Evolutionary conservation across 139 green algal species (phyloP), one percentile per base, ranked within the genome.

Genomic region (Chlamydomonas asymmetrica): DNA sequence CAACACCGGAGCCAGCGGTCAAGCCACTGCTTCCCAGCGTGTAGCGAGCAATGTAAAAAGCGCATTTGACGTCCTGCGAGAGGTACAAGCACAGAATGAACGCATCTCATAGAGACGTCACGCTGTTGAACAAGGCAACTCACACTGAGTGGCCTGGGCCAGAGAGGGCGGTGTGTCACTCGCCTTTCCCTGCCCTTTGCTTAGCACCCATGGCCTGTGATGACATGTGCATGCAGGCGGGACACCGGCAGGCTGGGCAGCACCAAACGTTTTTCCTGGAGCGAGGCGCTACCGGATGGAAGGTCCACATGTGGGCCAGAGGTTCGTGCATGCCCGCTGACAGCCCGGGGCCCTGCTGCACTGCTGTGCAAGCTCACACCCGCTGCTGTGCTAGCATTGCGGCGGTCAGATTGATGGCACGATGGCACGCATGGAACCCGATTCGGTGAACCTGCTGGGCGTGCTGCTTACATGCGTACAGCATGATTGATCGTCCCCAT

Each of bases 211-310:
- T 10, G 18, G 13, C 13, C 13, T 25, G 13, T 52, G 45, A 25
- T 52, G 13, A 13, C 45, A 16, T 10, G 13, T 16, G 18, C 4
- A 29, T 4, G 7, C 4, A 7, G 8, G 54, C 37, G 54, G 27
- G n/a, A 7, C 54, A 37, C 1, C 1, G 27, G 13, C 37, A 38
- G 54, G 37, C 27, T 63, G 5, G 45, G 45, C 45, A 25, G 13
- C 45, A 52, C 57, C 71, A 77, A 3, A 70, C 31, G 31, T 77
- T 77, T 43, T 77, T 54, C 41, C 31, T 77, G 71, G 71, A 77
- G 71, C 71, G 59, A 23, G 69, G 41, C 7, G 0, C 41, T 1
- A 25, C 48, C 13, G 71, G 41, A 41, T 77, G 71, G 71, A 57
- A 45, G 71, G 71, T 57, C 6, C 71, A 77, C 57, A 70, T 57